A percentile compares a stretch with the other conserved stretches of the same genome.
These are phyloP conservation scores for Ceratocystis variospora DNA, from an alignment of 2,329 filamentous ascomycete species.

Conservation along the genomic window DNA sequence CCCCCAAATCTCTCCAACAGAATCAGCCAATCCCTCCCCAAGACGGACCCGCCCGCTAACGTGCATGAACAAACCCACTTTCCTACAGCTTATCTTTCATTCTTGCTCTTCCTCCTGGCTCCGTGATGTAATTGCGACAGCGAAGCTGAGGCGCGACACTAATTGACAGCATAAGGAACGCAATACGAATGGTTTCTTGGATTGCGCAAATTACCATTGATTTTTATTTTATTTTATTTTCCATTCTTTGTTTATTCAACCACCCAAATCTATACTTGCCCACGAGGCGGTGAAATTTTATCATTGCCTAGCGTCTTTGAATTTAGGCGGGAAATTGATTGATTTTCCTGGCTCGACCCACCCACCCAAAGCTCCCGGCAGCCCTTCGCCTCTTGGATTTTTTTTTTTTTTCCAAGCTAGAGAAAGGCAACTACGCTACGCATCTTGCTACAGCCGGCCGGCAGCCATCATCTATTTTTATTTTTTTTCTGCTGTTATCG, in stretches of 20 bases:
- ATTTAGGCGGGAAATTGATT: neutral
- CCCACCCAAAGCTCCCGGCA: neutral
- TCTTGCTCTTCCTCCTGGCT: neutral
- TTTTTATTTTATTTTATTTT: neutral
- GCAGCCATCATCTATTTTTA: neutral
- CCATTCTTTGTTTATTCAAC: no score
- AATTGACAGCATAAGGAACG: neutral
- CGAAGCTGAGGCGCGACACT: neutral
- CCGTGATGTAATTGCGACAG: neutral
- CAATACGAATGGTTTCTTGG: no score
- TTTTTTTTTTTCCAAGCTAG: neutral
- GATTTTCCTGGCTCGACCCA: constrained; percentile 1
- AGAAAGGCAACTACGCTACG: neutral
- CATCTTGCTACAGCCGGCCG: neutral
- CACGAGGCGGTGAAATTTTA: neutral
- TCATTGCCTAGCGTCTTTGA: neutral
- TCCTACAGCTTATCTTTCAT: neutral
- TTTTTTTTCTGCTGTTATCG: neutral
- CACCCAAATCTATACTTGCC: no score
- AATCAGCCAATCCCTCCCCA: neutral
- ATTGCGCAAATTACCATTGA: neutral
- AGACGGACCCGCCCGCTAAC: neutral
- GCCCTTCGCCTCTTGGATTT: neutral
- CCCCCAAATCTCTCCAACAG: no score
- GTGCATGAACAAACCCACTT: neutral